Percentiles rank a stretch among this genome's conserved stretches.
phyloP scores from a whole-genome alignment of 2,329 filamentous ascomycete genomes.

The Thelonectria rubi region DNA sequence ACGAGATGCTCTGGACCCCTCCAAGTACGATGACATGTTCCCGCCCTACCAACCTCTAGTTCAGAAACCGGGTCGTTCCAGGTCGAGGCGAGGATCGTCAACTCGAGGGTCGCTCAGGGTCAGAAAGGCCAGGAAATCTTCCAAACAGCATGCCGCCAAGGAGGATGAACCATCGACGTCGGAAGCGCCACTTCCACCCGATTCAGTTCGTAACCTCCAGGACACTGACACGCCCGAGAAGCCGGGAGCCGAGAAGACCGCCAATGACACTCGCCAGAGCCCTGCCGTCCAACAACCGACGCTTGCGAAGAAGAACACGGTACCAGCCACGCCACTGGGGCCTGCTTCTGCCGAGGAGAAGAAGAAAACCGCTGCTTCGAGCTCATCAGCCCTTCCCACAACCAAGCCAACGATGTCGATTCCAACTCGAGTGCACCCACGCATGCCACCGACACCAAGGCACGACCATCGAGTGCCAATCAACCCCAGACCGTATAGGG shows the following conservation, averaged over 20 bases:
- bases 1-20: slow-evolving; percentile 29
- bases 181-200: background rate
- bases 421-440: background rate
- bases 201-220: background rate
- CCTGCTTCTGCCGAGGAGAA: background rate
- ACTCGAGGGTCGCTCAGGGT: background rate
- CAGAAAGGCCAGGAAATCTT: background rate
- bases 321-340: background rate
- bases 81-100: slow-evolving; percentile 3
- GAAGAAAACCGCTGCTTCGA: background rate
- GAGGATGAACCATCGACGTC: background rate
- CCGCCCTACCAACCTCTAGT: slow-evolving; percentile 19
- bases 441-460: slow-evolving; percentile 21
- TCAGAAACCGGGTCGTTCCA: too few species aligned
- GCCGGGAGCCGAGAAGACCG: background rate
- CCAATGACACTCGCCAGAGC: too few species aligned
- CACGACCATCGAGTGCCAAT: slow-evolving; percentile 9
- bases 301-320: too few species aligned
- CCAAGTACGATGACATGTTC: slow-evolving; percentile 39
- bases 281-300: background rate
- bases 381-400: background rate
- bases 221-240: background rate
- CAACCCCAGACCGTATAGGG: background rate
- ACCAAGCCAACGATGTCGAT: background rate
- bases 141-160: background rate